Evolutionary conservation across 345 rosid species (phyloP).

Genomic region (Raphanus raphanistrum): DNA sequence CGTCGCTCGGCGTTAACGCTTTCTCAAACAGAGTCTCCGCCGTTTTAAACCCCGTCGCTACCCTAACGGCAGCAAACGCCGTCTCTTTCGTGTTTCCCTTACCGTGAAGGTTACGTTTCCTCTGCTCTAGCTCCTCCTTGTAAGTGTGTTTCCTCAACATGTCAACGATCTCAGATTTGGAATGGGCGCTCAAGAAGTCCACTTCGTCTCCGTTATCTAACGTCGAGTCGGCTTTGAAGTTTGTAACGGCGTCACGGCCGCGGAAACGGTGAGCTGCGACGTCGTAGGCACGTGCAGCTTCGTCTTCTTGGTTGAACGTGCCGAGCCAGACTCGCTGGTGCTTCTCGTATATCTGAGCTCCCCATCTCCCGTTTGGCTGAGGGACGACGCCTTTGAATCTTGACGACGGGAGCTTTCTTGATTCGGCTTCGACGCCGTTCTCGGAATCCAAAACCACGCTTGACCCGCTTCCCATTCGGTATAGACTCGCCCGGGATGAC

Average conservation of each 20-base stretch:
- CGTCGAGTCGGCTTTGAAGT: conserved; percentile 48
- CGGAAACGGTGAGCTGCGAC: conserved; percentile 81
- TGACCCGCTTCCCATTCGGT: conserved; percentile 61
- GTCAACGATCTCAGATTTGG: conserved; percentile 85
- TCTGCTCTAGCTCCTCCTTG: conserved; percentile 68
- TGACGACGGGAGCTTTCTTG: conserved; percentile 80
- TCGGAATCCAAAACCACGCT: conserved; percentile 61
- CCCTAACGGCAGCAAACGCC: conserved; percentile 29
- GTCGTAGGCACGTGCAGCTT: conserved; percentile 86
- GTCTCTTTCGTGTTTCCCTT: conserved; percentile 24
- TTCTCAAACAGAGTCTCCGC: conserved; percentile 82
- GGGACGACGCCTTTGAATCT: conserved; percentile 96
- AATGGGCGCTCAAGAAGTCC: conserved; percentile 66
- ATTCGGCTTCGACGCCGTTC: conserved; percentile 68
- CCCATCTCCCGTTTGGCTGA: conserved; percentile 97
- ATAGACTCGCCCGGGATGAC: conserved; percentile 37
- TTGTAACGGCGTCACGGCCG: conserved; percentile 78
- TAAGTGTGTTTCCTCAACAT: conserved; percentile 91
- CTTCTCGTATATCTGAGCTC: conserved; percentile 95
- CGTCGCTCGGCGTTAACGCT: conserved; percentile 89
- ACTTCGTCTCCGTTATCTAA: conserved; percentile 35
- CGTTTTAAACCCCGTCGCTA: conserved; percentile 31
- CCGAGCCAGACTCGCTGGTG: conserved; percentile 96
- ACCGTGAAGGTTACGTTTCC: conserved; percentile 37
- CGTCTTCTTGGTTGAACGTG: conserved; percentile 75